phyloP scores from a whole-genome alignment of 805 yeast species.

The Candida andamanensis region DNA sequence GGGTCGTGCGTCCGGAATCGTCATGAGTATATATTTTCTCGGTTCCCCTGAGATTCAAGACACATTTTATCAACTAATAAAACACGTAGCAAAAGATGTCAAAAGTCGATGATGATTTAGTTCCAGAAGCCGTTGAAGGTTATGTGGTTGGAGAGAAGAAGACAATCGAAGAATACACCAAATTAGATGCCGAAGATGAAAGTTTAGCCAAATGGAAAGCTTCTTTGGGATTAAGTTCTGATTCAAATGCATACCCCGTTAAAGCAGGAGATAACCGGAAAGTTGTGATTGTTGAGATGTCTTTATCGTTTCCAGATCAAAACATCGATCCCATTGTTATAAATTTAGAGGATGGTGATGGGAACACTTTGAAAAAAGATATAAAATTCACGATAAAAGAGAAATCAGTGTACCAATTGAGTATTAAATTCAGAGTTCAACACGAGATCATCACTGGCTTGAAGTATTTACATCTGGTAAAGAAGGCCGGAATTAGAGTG shows the following conservation, averaged over 20 bases:
- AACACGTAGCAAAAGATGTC: no score
- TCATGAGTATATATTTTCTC: no score
- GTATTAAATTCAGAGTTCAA: constrained; percentile 76
- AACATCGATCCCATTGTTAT: constrained; percentile 55
- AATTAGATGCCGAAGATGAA: constrained; percentile 85
- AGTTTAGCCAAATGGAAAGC: constrained; percentile 89
- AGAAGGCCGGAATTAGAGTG: constrained; percentile 82
- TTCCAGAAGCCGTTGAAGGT: constrained; percentile 59
- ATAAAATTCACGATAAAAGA: constrained; percentile 76
- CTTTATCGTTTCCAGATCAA: constrained; percentile 59
- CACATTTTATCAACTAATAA: no score
- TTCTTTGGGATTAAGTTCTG: constrained; percentile 69
- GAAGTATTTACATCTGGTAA: constrained; percentile 76
- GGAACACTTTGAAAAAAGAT: constrained; percentile 52
- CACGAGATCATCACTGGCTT: constrained; percentile 89
- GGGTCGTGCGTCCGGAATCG: no score
- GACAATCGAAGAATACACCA: constrained; percentile 76
- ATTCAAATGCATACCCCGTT: constrained; percentile 51
- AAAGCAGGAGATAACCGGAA: constrained; percentile 67
- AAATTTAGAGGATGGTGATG: constrained; percentile 55
- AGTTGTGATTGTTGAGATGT: constrained; percentile 76
- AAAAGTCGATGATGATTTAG: constrained; percentile 46
- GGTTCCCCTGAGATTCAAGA: no score
- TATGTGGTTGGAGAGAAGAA: constrained; percentile 67
- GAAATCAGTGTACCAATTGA: constrained; percentile 65